Evolutionary conservation across 2,329 filamentous ascomycete genomes (phyloP).

Genomic region (Fusarium miscanthi): DNA sequence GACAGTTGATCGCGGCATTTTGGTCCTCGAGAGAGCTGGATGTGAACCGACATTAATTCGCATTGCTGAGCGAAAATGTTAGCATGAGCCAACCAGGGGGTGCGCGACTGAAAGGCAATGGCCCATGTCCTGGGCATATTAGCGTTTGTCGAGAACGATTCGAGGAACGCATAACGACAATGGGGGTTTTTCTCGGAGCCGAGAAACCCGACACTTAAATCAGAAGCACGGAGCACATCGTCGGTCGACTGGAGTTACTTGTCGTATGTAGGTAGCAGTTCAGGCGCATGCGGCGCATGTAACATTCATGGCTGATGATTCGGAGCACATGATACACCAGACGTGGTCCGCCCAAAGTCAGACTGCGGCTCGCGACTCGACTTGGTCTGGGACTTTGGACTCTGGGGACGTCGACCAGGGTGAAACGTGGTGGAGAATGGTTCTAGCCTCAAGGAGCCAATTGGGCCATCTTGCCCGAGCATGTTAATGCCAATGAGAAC

Average conservation of each 20-base stretch:
- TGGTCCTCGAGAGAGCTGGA: neutral
- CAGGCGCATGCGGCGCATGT: slow-evolving; percentile 34
- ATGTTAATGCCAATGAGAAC: slow-evolving; percentile 7
- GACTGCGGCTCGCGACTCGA: neutral
- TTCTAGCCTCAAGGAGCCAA: slow-evolving; percentile 29
- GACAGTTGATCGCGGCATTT: slow-evolving; percentile 9
- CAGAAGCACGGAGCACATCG: slow-evolving; percentile 30
- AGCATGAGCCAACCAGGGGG: neutral
- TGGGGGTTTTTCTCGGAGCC: slow-evolving; percentile 35
- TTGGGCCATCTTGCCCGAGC: slow-evolving; percentile 12
- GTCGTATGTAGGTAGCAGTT: neutral
- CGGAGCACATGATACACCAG: slow-evolving; percentile 28
- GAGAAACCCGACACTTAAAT: slow-evolving; percentile 30
- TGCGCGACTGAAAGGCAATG: neutral
- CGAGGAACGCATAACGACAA: slow-evolving; percentile 6
- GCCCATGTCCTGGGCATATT: neutral
- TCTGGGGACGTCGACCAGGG: slow-evolving; percentile 33
- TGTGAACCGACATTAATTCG: neutral
- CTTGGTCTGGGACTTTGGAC: neutral
- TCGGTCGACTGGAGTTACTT: slow-evolving; percentile 38
- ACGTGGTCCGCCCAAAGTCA: neutral
- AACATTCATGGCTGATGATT: slow-evolving; percentile 25
- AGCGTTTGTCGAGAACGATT: neutral
- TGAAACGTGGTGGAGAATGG: slow-evolving; percentile 31
- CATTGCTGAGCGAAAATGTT: neutral